Conservation (phyloP, 169 alveolate genomes). For the Ichthyophthirius multifiliis region DNA sequence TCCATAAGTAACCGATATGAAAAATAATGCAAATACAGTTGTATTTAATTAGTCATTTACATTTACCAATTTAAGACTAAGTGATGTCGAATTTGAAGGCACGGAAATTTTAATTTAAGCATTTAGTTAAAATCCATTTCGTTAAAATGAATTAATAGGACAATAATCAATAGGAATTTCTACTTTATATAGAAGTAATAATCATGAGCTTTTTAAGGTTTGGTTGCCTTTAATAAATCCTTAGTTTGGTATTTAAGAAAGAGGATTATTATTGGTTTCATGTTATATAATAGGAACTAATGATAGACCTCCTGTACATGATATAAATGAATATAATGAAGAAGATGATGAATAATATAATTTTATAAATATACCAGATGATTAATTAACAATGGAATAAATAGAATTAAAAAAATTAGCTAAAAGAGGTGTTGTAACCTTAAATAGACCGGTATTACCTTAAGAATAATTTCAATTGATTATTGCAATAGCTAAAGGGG, state of each 20-base stretch:
- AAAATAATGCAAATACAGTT: slow-evolving; percentile 56
- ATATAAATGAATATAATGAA: slow-evolving; percentile 51
- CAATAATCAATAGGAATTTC: slow-evolving; percentile 72
- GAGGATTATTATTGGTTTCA: slow-evolving; percentile 64
- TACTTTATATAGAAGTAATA: slow-evolving; percentile 71
- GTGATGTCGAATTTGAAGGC: slow-evolving; percentile 72
- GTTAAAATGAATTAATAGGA: slow-evolving; percentile 72
- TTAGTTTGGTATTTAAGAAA: slow-evolving; percentile 51
- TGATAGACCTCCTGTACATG: slow-evolving; percentile 85
- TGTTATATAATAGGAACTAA: slow-evolving; percentile 78
- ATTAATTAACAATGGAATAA: slow-evolving; percentile 57
- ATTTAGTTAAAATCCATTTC: slow-evolving; percentile 59
- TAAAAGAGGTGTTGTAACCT: slow-evolving; percentile 34
- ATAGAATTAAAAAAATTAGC: slow-evolving; percentile 32
- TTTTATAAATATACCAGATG: slow-evolving; percentile 62
- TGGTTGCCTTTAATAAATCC: slow-evolving; percentile 73
- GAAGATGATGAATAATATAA: slow-evolving; percentile 59
- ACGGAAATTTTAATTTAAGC: slow-evolving; percentile 71
- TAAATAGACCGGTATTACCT: slow-evolving; percentile 48
- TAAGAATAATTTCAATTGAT: slow-evolving; percentile 55
- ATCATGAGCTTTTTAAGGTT: slow-evolving; percentile 74
- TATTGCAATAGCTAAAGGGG: slow-evolving; percentile 71
- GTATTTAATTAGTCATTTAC: slow-evolving; percentile 81
- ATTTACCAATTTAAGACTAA: slow-evolving; percentile 62
- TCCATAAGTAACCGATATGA: slow-evolving; percentile 65